Base-by-base conservation (phyloP, 306 rosid species). In the Luffa acutangula region DNA sequence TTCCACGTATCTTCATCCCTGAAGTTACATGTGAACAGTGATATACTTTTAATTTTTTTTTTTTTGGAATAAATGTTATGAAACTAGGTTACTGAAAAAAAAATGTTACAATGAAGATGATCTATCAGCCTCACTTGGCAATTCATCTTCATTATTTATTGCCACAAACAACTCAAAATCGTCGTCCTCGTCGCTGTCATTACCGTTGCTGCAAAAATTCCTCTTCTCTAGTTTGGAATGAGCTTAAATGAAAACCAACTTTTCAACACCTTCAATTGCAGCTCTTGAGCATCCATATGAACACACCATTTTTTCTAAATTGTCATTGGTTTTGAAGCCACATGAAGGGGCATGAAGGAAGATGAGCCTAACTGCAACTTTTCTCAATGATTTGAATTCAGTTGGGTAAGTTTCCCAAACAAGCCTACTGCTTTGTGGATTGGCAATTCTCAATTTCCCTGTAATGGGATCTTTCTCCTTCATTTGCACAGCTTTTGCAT, bases 321-420 rank as follows among this genome's bases (percentile, higher is more conserved):
- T 82, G 86, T 85, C 79, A 81, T 86, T 87, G 76, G 90, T 84
- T 70, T 90, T 88, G 79, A 88, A 85, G 14, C 89, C 92, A 78
- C 94, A 81, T 2, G 89, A 87, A 13, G 90, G 88, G 37, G 94
- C 92, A 59, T 90, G 90, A 78, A 90, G 94, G 77, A 90, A 90
- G 39, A 90, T 90, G 6, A 90, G 66, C 85, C 94, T 87, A 54
- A 90, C 89, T 3, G 94, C 94, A 81, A 88, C 90, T 78, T 82
- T 90, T 10, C 92, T 89, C 42, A 90, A 73, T 2, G 92, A 87
- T 46, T 90, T 90, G 69, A 90, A 90, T 34, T 88, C 92, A 1
- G 85, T 85, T 17, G 88, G 75, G 75, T 86, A 86, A 43, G 90
- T 86, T 70, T 88, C 93, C 93, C 93, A 90, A 5, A 90, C 93